phyloP scores from a whole-genome alignment of 768 basidiomycete genomes.

The Podaxis sp. region DNA sequence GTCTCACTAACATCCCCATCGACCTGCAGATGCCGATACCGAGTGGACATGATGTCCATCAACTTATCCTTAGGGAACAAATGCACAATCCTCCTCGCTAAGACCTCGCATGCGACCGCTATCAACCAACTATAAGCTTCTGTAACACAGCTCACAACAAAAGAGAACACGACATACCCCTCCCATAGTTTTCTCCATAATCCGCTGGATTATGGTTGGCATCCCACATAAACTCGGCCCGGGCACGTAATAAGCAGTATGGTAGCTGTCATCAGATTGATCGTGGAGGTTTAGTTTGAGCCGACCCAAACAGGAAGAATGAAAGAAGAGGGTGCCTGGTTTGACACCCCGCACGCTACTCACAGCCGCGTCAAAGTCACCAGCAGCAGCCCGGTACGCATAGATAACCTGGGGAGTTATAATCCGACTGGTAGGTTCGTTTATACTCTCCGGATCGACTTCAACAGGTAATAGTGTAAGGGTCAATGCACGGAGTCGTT shows the following conservation, averaged over 20 bases:
- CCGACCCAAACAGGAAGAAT: not conserved
- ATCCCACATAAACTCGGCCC: slow-evolving; percentile 80
- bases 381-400: slow-evolving; percentile 70
- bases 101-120: slow-evolving; percentile 83
- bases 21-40: slow-evolving; percentile 67
- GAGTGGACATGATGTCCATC: slow-evolving; percentile 70
- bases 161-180: slow-evolving; percentile 49
- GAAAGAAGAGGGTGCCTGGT: not conserved
- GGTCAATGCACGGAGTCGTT: slow-evolving; percentile 17
- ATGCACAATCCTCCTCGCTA: slow-evolving; percentile 82
- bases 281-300: not conserved
- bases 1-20: slow-evolving; percentile 79
- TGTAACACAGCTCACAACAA: not conserved
- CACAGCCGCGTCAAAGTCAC: slow-evolving; percentile 86
- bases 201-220: slow-evolving; percentile 82
- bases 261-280: slow-evolving; percentile 53
- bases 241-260: slow-evolving; percentile 75
- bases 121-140: not conserved
- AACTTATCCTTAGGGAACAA: slow-evolving; percentile 61
- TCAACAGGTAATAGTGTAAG: slow-evolving; percentile 19
- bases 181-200: slow-evolving; percentile 80
- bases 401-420: slow-evolving; percentile 74
- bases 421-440: slow-evolving; percentile 77
- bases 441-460: slow-evolving; percentile 40
- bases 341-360: slow-evolving; percentile 22